phyloP scores from a whole-genome alignment of 2,329 filamentous ascomycete genomes.

The Penicillium glabrum region DNA sequence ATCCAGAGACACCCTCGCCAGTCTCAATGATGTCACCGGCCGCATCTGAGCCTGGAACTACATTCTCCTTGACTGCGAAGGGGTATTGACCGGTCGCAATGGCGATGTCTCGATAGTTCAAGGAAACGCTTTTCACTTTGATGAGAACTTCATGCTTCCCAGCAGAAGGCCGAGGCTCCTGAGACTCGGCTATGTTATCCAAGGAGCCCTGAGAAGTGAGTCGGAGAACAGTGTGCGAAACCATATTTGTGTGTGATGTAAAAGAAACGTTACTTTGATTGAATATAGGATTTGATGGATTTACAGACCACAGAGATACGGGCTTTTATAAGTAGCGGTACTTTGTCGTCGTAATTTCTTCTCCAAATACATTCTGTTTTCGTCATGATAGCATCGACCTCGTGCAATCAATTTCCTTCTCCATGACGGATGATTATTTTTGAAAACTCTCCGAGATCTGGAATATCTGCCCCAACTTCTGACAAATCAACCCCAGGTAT shows the following conservation, averaged over 20 bases:
- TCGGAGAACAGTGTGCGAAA: slow-evolving; percentile 13
- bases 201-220: slow-evolving; percentile 8
- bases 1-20: slow-evolving; percentile 3
- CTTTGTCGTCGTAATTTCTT: too few species aligned
- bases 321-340: too few species aligned
- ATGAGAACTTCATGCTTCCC: slow-evolving; percentile 64
- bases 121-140: slow-evolving; percentile 47
- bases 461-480: too few species aligned
- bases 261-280: neutral
- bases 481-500: too few species aligned
- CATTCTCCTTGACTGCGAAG: slow-evolving; percentile 45
- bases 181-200: slow-evolving; percentile 5
- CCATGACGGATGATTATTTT: too few species aligned
- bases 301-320: neutral
- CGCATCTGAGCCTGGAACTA: slow-evolving; percentile 45
- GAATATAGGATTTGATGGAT: neutral
- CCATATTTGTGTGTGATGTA: neutral
- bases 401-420: too few species aligned
- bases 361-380: too few species aligned
- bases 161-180: slow-evolving; percentile 42
- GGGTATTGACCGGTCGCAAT: slow-evolving; percentile 49
- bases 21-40: slow-evolving; percentile 40
- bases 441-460: too few species aligned
- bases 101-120: slow-evolving; percentile 44
- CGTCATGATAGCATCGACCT: too few species aligned